phyloP scores from a whole-genome alignment of 1,284 basidiomycete genomes.

The Baeospora myosura region DNA sequence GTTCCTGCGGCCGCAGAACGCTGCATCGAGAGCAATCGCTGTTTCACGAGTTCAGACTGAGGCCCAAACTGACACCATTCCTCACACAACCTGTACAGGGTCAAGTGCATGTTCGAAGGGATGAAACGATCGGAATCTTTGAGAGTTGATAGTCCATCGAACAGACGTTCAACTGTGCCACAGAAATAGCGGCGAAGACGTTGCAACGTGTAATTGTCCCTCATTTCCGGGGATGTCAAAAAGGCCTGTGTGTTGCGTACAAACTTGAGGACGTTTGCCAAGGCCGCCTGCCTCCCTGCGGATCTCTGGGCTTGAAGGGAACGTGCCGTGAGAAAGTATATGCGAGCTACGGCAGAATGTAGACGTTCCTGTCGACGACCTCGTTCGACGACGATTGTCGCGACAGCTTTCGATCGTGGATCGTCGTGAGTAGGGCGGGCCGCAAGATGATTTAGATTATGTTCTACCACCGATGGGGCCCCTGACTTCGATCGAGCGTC shows the following conservation, averaged over 20 bases:
- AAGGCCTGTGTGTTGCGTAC: conserved; percentile 78
- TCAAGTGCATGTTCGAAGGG: conserved; percentile 68
- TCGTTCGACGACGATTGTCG: conserved; percentile 39
- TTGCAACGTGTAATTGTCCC: conserved; percentile 76
- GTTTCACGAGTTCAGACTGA: conserved; percentile 68
- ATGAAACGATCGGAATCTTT: conserved; percentile 75
- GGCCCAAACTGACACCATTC: conserved; percentile 90
- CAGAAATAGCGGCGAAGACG: conserved; percentile 86
- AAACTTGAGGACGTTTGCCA: conserved; percentile 80
- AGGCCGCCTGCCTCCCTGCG: conserved; percentile 62
- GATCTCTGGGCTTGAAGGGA: conserved; percentile 69
- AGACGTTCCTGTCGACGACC: conserved; percentile 73
- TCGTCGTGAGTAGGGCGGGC: conserved; percentile 66
- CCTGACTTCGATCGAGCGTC: conserved; percentile 55
- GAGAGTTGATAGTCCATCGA: conserved; percentile 68
- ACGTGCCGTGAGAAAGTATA: conserved; percentile 81
- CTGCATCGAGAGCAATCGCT: conserved; percentile 70
- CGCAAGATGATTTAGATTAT: conserved; percentile 48
- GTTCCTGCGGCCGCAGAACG: conserved; percentile 55
- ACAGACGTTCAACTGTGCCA: conserved; percentile 80
- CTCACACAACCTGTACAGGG: conserved; percentile 81
- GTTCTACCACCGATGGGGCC: conserved; percentile 26
- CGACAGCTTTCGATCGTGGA: conserved; percentile 37
- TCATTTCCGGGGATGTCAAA: conserved; percentile 63
- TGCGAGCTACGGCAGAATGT: conserved; percentile 85